Evolutionary conservation across 2,329 filamentous ascomycete species (phyloP).

Genomic region (Plenodomus tracheiphilus): DNA sequence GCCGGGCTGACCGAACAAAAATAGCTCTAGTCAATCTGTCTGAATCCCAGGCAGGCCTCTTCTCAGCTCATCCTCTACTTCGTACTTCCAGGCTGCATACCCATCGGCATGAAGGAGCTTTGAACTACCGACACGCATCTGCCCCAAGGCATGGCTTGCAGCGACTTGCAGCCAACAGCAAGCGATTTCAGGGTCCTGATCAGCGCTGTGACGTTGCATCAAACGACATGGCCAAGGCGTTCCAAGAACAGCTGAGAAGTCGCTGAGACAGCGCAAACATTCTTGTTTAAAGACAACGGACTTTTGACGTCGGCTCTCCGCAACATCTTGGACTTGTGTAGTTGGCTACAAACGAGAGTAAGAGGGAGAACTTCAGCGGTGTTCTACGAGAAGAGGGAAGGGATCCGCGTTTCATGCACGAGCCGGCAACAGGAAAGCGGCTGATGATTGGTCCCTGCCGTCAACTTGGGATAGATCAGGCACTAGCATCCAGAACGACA

Average conservation of each 20-base stretch:
- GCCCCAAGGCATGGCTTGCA: not conserved
- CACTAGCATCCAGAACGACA: conserved; percentile 9
- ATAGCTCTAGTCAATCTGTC: not conserved
- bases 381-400: not conserved
- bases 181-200: conserved; percentile 11
- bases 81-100: not conserved
- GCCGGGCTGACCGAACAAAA: not conserved
- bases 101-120: conserved; percentile 14
- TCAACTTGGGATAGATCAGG: conserved; percentile 24
- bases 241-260: conserved; percentile 5
- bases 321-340: conserved; percentile 12
- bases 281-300: conserved; percentile 5
- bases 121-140: conserved; percentile 9
- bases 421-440: conserved; percentile 5
- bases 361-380: not conserved
- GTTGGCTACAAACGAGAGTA: not conserved
- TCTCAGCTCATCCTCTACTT: not conserved
- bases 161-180: not conserved
- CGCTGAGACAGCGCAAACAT: not conserved
- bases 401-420: conserved; percentile 7
- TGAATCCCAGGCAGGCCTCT: not conserved
- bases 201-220: not conserved
- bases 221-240: conserved; percentile 1
- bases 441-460: conserved; percentile 11
- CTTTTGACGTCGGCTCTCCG: conserved; percentile 31